These are phyloP conservation scores for Otatea glauca DNA, from an alignment of 176 grass and related monocot species.

Conservation along the genomic window DNA sequence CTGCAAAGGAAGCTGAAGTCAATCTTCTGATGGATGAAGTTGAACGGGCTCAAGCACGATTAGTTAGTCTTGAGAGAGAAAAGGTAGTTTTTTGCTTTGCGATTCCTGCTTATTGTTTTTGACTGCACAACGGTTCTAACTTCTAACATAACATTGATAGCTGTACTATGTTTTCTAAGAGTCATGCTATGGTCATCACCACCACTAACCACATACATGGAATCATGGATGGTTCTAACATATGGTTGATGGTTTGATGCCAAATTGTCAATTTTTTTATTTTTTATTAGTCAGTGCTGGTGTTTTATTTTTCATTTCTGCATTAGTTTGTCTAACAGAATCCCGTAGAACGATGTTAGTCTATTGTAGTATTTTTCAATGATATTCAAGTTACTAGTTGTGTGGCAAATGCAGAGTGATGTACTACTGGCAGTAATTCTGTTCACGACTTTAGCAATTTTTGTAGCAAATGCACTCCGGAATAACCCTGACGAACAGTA, in stretches of 20 bases:
- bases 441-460: background rate
- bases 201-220: background rate
- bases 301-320: conserved; percentile 2
- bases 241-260: background rate
- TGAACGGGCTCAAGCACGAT: conserved; percentile 88
- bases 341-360: background rate
- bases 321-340: background rate
- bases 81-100: conserved; percentile 59
- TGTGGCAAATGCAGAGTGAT: background rate
- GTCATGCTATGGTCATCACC: background rate
- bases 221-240: background rate
- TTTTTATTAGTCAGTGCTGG: background rate
- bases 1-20: conserved; percentile 91
- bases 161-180: background rate
- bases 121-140: background rate
- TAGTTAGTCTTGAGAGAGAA: conserved; percentile 97
- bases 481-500: background rate
- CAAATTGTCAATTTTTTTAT: background rate
- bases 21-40: conserved; percentile 97
- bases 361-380: background rate
- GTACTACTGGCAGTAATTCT: background rate
- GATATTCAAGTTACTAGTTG: background rate
- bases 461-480: background rate
- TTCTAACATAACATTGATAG: background rate
- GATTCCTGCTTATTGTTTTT: conserved; percentile 23